Evolutionary conservation across 352 stramenopile species (phyloP).

Genomic region (Pythium rishiriense): DNA sequence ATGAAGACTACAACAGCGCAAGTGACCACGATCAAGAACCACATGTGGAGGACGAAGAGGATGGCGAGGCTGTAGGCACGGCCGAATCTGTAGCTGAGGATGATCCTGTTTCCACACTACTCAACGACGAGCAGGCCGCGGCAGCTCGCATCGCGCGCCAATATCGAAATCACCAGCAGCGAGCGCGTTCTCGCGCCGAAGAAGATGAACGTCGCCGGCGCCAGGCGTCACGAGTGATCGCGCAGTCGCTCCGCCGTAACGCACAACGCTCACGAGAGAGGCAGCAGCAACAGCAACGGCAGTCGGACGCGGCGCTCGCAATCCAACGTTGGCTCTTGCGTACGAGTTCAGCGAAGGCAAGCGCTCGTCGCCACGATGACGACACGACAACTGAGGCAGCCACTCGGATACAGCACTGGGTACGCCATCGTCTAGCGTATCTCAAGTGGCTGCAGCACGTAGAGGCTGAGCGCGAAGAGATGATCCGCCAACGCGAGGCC

Average conservation of each 20-base stretch:
- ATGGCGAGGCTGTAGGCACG: background rate
- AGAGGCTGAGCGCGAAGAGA: conserved; percentile 16
- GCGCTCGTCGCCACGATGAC: background rate
- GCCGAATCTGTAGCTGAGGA: background rate
- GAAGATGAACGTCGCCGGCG: conserved; percentile 17
- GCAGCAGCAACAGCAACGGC: conserved; percentile 2
- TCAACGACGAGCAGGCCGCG: conserved; percentile 19
- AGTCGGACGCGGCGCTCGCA: conserved; percentile 18
- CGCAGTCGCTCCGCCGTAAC: conserved; percentile 15
- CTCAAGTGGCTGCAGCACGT: conserved; percentile 22
- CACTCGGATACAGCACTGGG: conserved; percentile 22
- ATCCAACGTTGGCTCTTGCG: conserved; percentile 50
- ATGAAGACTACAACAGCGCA: too few relatives aligned
- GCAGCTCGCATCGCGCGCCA: conserved; percentile 35
- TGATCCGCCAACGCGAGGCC: conserved; percentile 8
- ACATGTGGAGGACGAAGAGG: conserved; percentile 14
- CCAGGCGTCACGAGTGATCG: conserved; percentile 20
- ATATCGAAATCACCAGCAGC: conserved; percentile 27
- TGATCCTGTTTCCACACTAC: too few relatives aligned
- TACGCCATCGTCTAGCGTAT: conserved; percentile 15
- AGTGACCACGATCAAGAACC: conserved; percentile 20
- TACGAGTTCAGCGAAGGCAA: conserved; percentile 20
- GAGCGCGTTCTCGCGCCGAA: background rate
- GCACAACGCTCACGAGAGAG: conserved; percentile 11
- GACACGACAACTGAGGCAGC: background rate